Base-by-base conservation (phyloP, 164 flowering plant genomes). In the Berberis vulgaris region DNA sequence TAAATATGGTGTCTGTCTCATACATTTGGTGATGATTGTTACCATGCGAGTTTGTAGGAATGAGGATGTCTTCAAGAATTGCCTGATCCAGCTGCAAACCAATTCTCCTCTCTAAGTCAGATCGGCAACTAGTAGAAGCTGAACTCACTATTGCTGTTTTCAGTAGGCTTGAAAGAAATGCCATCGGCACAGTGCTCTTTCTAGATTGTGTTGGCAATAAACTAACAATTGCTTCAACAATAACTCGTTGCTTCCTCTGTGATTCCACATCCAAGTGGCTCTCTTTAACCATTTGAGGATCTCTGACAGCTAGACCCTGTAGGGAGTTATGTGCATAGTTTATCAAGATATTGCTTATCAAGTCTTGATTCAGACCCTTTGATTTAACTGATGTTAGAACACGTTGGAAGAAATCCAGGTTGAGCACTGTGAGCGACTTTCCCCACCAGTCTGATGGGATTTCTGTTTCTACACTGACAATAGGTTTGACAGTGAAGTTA, bases 51-150 rank as follows among this genome's bases (percentile, higher is more conserved):
- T 73, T 81, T n/a, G 85, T 69, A 0, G 97, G 97, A 47, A 95
- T 84, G 39, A 95, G 83, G 54, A 95, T 82, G 78, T 95, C 99
- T 72, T 91, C 99, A 39, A 95, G 90, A 68, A 95, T 89, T 7
- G 97, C 99, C 71, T 95, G 96, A 67, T 95, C 97, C n/a, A 95
- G 80, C 56, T 87, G 96, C 70, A 89, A 70, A 2, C 97, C 96
- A 2, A 95, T 87, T 65, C 99, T 72, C 70, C 91, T 76, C 79
- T 95, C 99, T 54, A 95, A 65, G 67, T 95, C 94, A 3, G 96
- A 75, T 71, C 81, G 82, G 74, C 97, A 91, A 64, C 89, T 74
- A 26, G 82, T 71, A 3, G 92, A 80, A 5, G 87, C 83, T 5
- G 91, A 84, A 8, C 82, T 70, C 7, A 80, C 73, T 38, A 84